These are phyloP conservation scores for Cyberlindnera mycetangii DNA, from an alignment of 805 yeast genomes.

Conservation along the genomic window DNA sequence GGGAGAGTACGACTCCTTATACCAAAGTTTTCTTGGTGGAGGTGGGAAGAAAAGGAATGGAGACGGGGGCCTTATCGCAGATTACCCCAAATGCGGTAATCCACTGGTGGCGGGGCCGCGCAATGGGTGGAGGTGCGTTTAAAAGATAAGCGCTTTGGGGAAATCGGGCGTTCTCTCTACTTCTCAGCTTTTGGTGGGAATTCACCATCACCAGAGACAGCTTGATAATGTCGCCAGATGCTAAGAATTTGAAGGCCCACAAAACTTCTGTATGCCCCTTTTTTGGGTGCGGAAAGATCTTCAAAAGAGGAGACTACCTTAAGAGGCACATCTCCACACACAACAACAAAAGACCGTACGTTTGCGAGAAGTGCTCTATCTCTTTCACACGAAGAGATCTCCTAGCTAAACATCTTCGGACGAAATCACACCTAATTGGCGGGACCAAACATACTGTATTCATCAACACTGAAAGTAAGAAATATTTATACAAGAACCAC, in stretches of 20 bases:
- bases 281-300: conserved; percentile 26
- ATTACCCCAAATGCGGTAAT: not conserved
- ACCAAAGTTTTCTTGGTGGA: not conserved
- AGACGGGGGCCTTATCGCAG: not conserved
- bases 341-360: conserved; percentile 27
- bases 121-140: not conserved
- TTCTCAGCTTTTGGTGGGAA: too few relatives aligned
- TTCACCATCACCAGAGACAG: not conserved
- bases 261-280: conserved; percentile 1
- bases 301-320: conserved; percentile 36
- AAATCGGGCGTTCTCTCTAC: too few relatives aligned
- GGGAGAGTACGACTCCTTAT: not conserved
- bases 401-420: conserved; percentile 27
- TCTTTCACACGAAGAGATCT: conserved; percentile 32
- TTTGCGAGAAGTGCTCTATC: conserved; percentile 26
- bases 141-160: not conserved
- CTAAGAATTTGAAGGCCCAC: not conserved
- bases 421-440: conserved; percentile 20
- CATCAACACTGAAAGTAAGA: conserved; percentile 5
- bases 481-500: not conserved
- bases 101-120: not conserved
- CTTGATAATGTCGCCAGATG: not conserved
- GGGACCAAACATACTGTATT: conserved; percentile 3
- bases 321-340: conserved; percentile 32
- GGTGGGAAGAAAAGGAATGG: too few relatives aligned